Evolutionary conservation across 345 rosid genomes (phyloP).

Genomic region (Heritiera littoralis): DNA sequence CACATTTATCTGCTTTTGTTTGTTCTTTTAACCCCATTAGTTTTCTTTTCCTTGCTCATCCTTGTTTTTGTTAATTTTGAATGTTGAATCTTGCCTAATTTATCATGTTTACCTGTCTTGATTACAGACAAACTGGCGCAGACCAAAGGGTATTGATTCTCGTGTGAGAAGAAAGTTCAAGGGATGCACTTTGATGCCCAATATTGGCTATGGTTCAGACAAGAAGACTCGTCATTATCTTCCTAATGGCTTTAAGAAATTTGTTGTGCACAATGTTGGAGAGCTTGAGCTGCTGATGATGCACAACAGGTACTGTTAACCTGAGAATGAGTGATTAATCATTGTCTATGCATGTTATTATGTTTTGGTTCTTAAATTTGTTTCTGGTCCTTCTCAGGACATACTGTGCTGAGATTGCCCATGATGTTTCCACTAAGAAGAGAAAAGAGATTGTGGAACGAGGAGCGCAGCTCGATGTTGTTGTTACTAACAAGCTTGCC

Average conservation of each 20-base stretch:
- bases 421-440: conserved; percentile 72
- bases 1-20: conserved; percentile 28
- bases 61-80: too few species aligned
- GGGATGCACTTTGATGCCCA: conserved; percentile 81
- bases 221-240: conserved; percentile 82
- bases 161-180: conserved; percentile 84
- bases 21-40: not conserved
- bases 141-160: conserved; percentile 92
- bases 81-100: not conserved
- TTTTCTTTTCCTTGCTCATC: not conserved
- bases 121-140: conserved; percentile 68
- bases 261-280: conserved; percentile 67
- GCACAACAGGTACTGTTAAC: conserved; percentile 68
- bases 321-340: not conserved
- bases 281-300: conserved; percentile 88
- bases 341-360: too few species aligned
- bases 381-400: conserved; percentile 38
- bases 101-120: not conserved
- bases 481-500: conserved; percentile 65
- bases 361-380: not conserved
- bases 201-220: conserved; percentile 81
- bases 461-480: conserved; percentile 81
- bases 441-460: conserved; percentile 79
- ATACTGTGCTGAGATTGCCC: conserved; percentile 86
- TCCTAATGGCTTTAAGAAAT: conserved; percentile 86